These are phyloP conservation scores for Stromatinia cepivora DNA, from an alignment of 2,329 filamentous ascomycete genomes.

Conservation along the genomic window DNA sequence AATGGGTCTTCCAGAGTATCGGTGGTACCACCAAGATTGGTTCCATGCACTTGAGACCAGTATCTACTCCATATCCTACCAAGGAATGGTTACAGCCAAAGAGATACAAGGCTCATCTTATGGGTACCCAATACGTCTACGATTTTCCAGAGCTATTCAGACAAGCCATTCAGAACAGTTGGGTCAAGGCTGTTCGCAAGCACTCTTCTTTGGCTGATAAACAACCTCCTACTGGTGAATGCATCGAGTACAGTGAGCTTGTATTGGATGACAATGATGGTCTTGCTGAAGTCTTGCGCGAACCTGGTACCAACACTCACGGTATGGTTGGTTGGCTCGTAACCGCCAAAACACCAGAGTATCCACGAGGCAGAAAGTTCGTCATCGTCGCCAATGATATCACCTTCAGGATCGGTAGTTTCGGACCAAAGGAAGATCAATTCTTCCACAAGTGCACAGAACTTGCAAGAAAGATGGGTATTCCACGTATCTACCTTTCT, in stretches of 20 bases:
- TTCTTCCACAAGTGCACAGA: constrained; percentile 99
- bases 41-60: constrained; percentile 88
- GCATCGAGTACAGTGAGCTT: constrained; percentile 90
- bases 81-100: constrained; percentile 99
- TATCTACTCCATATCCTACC: constrained; percentile 90
- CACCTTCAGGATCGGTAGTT: constrained; percentile 97
- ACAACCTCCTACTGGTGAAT: constrained; percentile 83
- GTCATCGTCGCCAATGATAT: constrained; percentile 99
- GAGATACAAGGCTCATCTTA: constrained; percentile 98
- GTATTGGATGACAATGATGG: constrained; percentile 93
- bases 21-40: constrained; percentile 94
- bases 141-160: constrained; percentile 99
- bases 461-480: constrained; percentile 87
- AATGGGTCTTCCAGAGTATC: constrained; percentile 98
- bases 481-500: constrained; percentile 95
- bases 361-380: constrained; percentile 87
- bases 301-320: constrained; percentile 91
- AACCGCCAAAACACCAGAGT: constrained; percentile 92
- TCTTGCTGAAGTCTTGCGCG: constrained; percentile 87
- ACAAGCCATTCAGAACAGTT: constrained; percentile 95
- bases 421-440: constrained; percentile 92
- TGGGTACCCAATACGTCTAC: constrained; percentile 99
- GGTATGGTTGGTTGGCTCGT: constrained; percentile 99
- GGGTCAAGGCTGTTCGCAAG: constrained; percentile 73
- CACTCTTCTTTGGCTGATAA: constrained; percentile 74